phyloP scores from a whole-genome alignment of 805 yeast species.

The Blastobotrys chiropterorum region DNA sequence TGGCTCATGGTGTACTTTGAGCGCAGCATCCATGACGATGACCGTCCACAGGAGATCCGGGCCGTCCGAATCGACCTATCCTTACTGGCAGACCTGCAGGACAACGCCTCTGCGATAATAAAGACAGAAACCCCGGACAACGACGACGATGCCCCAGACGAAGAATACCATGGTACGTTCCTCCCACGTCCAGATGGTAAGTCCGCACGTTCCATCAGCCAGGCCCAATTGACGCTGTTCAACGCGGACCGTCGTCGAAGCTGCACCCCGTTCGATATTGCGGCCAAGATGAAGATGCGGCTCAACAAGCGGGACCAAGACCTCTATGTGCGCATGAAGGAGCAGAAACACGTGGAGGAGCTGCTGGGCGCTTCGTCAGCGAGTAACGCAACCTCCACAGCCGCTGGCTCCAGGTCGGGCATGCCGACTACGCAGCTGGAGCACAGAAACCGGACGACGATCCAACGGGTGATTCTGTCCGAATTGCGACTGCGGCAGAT shows the following conservation, averaged over 20 bases:
- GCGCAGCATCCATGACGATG: background rate
- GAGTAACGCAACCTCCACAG: background rate
- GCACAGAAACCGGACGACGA: constrained; percentile 6
- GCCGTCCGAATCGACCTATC: background rate
- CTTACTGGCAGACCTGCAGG: background rate
- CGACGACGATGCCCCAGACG: too few relatives aligned
- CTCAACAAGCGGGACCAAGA: background rate
- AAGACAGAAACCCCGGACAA: too few relatives aligned
- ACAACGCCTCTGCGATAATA: too few relatives aligned
- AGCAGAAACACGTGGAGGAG: too few relatives aligned
- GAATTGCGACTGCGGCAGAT: constrained; percentile 33
- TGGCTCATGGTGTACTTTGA: background rate
- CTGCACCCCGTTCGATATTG: constrained; percentile 8
- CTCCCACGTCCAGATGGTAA: too few relatives aligned
- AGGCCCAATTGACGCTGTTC: background rate
- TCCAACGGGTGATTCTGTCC: constrained; percentile 29
- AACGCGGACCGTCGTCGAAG: background rate
- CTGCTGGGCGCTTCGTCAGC: background rate
- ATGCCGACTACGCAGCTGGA: background rate
- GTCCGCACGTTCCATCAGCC: too few relatives aligned
- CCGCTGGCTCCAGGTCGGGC: background rate
- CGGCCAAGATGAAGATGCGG: constrained; percentile 4
- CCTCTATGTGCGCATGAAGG: background rate
- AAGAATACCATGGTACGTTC: too few relatives aligned
- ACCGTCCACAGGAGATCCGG: background rate